A percentile compares a stretch with the other conserved stretches of the same genome.
Conservation (phyloP, 768 basidiomycete genomes). For the Kwoniella heveanensis region DNA sequence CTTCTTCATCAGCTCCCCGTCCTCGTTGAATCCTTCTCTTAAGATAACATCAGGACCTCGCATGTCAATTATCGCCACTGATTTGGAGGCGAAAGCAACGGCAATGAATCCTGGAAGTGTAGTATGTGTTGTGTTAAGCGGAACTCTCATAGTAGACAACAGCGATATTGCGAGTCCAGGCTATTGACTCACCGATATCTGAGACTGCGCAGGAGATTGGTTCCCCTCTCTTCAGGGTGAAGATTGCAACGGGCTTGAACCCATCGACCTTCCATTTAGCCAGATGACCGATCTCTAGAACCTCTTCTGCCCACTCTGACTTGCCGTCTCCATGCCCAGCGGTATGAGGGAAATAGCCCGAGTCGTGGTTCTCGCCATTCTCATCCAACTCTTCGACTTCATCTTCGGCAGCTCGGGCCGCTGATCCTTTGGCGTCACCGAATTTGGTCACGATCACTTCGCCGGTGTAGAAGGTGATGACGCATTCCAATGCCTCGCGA, state of each 20-base stretch:
- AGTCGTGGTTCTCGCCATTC: slow-evolving; percentile 17
- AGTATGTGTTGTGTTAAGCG: slow-evolving; percentile 8
- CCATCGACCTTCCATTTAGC: slow-evolving; percentile 57
- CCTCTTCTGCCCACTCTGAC: slow-evolving; percentile 58
- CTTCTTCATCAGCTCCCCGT: slow-evolving; percentile 55
- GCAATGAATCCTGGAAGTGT: slow-evolving; percentile 70
- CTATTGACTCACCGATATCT: slow-evolving; percentile 66
- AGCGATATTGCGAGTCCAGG: not conserved
- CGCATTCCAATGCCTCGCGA: slow-evolving; percentile 56
- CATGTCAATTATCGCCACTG: slow-evolving; percentile 70
- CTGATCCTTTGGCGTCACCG: slow-evolving; percentile 39
- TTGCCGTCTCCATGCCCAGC: slow-evolving; percentile 37
- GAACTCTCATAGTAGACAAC: not conserved
- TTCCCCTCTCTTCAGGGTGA: slow-evolving; percentile 61
- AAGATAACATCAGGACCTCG: slow-evolving; percentile 71
- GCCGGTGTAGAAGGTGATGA: slow-evolving; percentile 56
- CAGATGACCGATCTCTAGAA: slow-evolving; percentile 64
- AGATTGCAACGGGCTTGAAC: slow-evolving; percentile 67
- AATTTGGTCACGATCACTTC: slow-evolving; percentile 58
- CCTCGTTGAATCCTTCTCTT: slow-evolving; percentile 58
- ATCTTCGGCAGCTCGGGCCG: slow-evolving; percentile 26
- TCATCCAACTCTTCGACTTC: slow-evolving; percentile 34
- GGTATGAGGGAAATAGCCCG: slow-evolving; percentile 61
- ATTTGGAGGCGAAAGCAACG: slow-evolving; percentile 66
- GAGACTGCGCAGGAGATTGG: slow-evolving; percentile 66